These are phyloP conservation scores for Xylaria bambusicola DNA, from an alignment of 495 filamentous ascomycete species.

Conservation along the genomic window DNA sequence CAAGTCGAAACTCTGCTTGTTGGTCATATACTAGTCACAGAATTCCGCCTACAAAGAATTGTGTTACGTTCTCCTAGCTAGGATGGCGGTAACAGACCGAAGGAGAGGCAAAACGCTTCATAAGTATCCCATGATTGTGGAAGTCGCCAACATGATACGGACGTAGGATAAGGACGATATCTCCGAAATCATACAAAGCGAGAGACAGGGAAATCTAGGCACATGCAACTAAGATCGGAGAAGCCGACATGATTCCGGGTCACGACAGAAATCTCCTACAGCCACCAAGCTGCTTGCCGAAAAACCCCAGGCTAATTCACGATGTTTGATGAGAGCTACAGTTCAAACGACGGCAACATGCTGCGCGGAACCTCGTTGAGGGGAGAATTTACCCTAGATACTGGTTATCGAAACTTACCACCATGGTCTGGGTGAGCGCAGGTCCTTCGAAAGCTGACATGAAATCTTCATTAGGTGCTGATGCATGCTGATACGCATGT, in stretches of 20 bases:
- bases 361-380: not conserved
- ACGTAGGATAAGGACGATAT: too few relatives aligned
- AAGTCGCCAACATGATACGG: too few relatives aligned
- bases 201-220: slow-evolving; percentile 5
- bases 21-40: too few relatives aligned
- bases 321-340: not conserved
- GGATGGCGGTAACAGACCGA: too few relatives aligned
- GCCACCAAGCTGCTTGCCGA: not conserved
- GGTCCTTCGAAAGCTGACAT: not conserved
- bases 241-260: not conserved
- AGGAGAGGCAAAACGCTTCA: too few relatives aligned
- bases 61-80: too few relatives aligned
- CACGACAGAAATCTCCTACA: slow-evolving; percentile 4
- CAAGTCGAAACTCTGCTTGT: too few relatives aligned
- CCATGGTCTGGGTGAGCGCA: not conserved
- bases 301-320: not conserved
- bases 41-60: too few relatives aligned
- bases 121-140: too few relatives aligned
- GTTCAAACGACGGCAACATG: not conserved
- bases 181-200: not conserved
- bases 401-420: not conserved
- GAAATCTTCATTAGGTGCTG: slow-evolving; percentile 3
- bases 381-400: not conserved
- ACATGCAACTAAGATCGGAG: not conserved
- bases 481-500: not conserved